Evolutionary conservation across 225 moss, liverwort and hornwort species (phyloP).

Genomic region (Pseudisothecium myosuroides): DNA sequence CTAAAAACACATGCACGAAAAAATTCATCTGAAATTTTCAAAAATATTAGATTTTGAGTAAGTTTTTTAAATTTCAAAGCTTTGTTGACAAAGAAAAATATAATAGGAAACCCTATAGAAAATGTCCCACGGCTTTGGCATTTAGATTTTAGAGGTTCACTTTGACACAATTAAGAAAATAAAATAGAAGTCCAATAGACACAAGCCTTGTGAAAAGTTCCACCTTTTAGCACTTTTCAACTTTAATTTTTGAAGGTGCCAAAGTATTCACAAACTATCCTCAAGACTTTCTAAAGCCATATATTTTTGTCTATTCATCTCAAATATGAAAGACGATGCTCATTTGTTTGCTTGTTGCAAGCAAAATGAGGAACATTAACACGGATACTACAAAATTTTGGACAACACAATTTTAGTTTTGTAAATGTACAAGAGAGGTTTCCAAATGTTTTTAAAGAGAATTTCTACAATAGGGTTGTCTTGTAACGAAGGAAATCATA

Average conservation of each 20-base stretch:
- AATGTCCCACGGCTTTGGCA: rapidly evolving
- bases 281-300: neutral
- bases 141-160: neutral
- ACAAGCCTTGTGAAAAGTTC: neutral
- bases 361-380: neutral
- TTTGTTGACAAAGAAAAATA: neutral
- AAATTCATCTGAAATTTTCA: neutral
- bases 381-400: neutral
- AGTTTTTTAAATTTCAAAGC: neutral
- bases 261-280: neutral
- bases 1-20: neutral
- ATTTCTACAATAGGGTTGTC: neutral
- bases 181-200: neutral
- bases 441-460: neutral
- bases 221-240: neutral
- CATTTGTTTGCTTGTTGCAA: neutral
- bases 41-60: neutral
- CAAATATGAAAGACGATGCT: neutral
- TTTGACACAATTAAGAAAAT: neutral
- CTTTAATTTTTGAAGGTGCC: neutral
- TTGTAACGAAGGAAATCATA: neutral
- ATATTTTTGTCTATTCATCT: neutral
- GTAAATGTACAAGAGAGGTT: neutral
- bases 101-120: too few species aligned
- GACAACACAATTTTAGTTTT: neutral